Conservation (phyloP, 371 early-diverging fungal genomes). For the Gilbertella persicaria region DNA sequence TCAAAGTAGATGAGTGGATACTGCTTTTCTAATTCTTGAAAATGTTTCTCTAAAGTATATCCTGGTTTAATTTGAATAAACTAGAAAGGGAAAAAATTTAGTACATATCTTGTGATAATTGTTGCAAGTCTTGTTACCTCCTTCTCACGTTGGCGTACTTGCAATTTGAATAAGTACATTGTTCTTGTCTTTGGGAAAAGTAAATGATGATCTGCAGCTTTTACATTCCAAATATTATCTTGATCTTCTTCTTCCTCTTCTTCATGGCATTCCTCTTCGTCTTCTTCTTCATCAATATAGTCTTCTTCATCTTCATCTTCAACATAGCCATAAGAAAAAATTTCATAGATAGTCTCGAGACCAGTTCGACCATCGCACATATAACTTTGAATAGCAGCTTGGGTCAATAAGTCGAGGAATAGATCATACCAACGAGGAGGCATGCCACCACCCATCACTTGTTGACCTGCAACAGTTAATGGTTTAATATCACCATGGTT, state of each 20-base stretch:
- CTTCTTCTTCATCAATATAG: slow-evolving; percentile 16
- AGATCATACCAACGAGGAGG: slow-evolving; percentile 61
- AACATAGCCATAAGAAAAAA: slow-evolving; percentile 61
- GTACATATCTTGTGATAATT: background rate
- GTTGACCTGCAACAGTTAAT: slow-evolving; percentile 44
- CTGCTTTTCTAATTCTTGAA: slow-evolving; percentile 48
- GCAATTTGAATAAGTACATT: slow-evolving; percentile 48
- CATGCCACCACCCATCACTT: slow-evolving; percentile 58
- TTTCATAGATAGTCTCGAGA: slow-evolving; percentile 53
- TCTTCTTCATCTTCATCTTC: slow-evolving; percentile 51
- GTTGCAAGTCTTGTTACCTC: slow-evolving; percentile 29
- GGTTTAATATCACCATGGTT: slow-evolving; percentile 28
- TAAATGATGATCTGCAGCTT: slow-evolving; percentile 53
- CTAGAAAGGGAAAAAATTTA: slow-evolving; percentile 20
- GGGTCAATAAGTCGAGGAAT: slow-evolving; percentile 60
- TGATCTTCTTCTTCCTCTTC: slow-evolving; percentile 30
- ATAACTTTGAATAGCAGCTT: slow-evolving; percentile 62
- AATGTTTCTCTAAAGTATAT: slow-evolving; percentile 47
- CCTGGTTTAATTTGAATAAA: slow-evolving; percentile 38
- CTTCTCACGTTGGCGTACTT: slow-evolving; percentile 50
- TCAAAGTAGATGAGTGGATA: slow-evolving; percentile 52
- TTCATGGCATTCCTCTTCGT: slow-evolving; percentile 26
- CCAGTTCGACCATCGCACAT: slow-evolving; percentile 58
- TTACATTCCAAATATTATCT: slow-evolving; percentile 40
- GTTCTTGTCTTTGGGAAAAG: slow-evolving; percentile 54